Conservation (phyloP, 306 rosid species). For the Sicyos baderoa region DNA sequence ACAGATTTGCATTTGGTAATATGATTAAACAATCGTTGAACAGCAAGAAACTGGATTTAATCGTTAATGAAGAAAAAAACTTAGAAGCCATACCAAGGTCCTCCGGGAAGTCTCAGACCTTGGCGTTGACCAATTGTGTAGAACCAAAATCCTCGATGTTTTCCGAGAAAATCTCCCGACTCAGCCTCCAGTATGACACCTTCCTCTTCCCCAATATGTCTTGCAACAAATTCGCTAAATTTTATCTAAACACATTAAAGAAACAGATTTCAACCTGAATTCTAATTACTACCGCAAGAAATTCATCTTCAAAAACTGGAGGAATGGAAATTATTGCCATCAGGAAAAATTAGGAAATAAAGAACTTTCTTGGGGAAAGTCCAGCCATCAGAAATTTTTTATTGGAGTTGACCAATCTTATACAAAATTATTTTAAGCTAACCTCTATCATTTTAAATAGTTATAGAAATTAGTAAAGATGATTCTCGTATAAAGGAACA, state of each 20-base stretch:
- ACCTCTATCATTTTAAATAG: neutral
- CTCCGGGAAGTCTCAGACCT: slow-evolving; percentile 80
- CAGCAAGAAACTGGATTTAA: neutral
- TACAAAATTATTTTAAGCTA: neutral
- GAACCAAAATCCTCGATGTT: slow-evolving; percentile 88
- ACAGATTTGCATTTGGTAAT: neutral
- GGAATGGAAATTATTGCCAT: neutral
- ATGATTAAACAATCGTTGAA: neutral
- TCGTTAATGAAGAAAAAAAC: neutral
- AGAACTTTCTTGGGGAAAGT: neutral
- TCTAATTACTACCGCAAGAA: neutral
- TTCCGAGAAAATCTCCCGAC: slow-evolving; percentile 88
- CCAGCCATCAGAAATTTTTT: neutral
- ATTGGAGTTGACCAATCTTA: neutral
- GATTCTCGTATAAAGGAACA: neutral
- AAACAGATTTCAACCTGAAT: slow-evolving; percentile 10
- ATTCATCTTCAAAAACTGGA: neutral
- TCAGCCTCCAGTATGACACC: slow-evolving; percentile 92
- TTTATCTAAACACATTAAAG: slow-evolving; percentile 45
- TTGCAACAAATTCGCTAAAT: slow-evolving; percentile 82
- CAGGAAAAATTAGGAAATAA: neutral
- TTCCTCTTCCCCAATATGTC: slow-evolving; percentile 85
- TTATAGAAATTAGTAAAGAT: neutral
- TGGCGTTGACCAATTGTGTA: slow-evolving; percentile 94
- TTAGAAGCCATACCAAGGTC: slow-evolving; percentile 67